Percentiles rank a stretch among this genome's conserved stretches.
These are phyloP conservation scores for Pythium periplocum DNA, from an alignment of 352 stramenopile species.

Conservation along the genomic window DNA sequence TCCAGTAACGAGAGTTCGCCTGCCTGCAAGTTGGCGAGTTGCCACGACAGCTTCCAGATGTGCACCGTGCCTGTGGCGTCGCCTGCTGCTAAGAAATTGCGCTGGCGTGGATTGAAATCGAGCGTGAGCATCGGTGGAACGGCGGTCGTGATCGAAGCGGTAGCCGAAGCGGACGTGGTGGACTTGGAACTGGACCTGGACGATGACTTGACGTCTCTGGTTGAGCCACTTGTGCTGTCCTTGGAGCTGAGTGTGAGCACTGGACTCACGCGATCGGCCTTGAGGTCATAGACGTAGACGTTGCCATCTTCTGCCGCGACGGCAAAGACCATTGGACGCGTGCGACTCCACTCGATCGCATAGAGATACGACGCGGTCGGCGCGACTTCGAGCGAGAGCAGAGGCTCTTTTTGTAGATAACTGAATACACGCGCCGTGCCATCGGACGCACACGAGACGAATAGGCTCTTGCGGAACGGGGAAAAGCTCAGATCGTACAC, in stretches of 20 bases:
- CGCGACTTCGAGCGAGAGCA: conserved; percentile 61
- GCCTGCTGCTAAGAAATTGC: conserved; percentile 77
- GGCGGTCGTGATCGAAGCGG: conserved; percentile 7
- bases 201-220: neutral
- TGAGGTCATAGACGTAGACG: conserved; percentile 75
- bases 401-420: conserved; percentile 50
- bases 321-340: conserved; percentile 67
- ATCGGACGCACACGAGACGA: conserved; percentile 74
- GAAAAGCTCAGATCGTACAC: conserved; percentile 81
- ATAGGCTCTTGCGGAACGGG: conserved; percentile 78
- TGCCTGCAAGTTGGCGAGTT: conserved; percentile 73
- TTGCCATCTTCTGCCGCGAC: conserved; percentile 66
- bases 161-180: conserved; percentile 1
- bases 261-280: conserved; percentile 39
- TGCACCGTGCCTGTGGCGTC: conserved; percentile 58
- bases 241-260: conserved; percentile 36
- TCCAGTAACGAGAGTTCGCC: conserved; percentile 60
- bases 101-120: conserved; percentile 79
- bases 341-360: conserved; percentile 66
- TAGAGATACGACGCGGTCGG: conserved; percentile 71
- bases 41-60: conserved; percentile 83
- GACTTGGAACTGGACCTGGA: conserved; percentile 1
- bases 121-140: conserved; percentile 43
- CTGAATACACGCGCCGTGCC: conserved; percentile 77
- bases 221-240: conserved; percentile 11